These are phyloP conservation scores for Talaromyces ruber DNA, from an alignment of 495 filamentous ascomycete genomes.

Conservation along the genomic window DNA sequence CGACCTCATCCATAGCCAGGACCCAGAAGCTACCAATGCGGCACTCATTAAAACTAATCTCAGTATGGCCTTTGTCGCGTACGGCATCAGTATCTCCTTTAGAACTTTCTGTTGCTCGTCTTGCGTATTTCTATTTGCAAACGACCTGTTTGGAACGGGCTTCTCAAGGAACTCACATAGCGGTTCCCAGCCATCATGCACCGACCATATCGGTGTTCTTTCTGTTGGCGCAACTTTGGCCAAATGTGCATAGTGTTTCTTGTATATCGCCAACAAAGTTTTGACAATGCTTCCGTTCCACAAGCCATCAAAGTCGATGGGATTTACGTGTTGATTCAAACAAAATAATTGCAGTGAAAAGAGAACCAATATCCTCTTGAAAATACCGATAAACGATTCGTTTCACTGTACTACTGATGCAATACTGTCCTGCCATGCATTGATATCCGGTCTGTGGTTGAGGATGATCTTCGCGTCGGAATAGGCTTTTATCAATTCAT, in stretches of 20 bases:
- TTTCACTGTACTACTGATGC: background rate
- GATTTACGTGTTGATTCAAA: slow-evolving; percentile 5
- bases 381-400: background rate
- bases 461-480: slow-evolving; percentile 51
- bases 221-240: slow-evolving; percentile 21
- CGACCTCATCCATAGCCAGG: background rate
- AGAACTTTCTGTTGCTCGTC: background rate
- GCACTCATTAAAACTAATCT: background rate
- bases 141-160: slow-evolving; percentile 5
- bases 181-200: slow-evolving; percentile 38
- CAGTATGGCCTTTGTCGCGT: background rate
- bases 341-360: background rate
- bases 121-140: slow-evolving; percentile 6
- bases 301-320: slow-evolving; percentile 8
- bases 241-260: slow-evolving; percentile 26
- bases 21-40: background rate
- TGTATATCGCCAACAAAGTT: background rate
- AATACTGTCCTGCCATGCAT: slow-evolving; percentile 26
- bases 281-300: slow-evolving; percentile 6
- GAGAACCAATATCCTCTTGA: background rate
- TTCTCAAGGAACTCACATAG: slow-evolving; percentile 31
- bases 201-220: slow-evolving; percentile 28
- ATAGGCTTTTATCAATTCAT: slow-evolving; percentile 48
- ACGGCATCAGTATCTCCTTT: background rate
- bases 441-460: slow-evolving; percentile 33